Evolutionary conservation across 2,329 filamentous ascomycete genomes (phyloP).

Genomic region (Venturiaceae sp.): DNA sequence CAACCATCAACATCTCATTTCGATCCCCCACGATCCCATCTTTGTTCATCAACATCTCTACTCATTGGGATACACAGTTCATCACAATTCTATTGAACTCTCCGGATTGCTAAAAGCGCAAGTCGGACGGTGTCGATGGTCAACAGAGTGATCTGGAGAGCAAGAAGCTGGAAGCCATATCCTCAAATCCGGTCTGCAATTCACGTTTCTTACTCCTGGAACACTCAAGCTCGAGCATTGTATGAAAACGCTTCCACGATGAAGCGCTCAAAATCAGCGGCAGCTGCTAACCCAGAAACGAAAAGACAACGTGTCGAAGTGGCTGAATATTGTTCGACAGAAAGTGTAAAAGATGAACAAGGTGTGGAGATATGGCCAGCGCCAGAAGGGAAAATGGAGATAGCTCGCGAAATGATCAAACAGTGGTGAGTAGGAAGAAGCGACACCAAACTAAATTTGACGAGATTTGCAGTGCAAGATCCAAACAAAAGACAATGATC

Average conservation of each 20-base stretch:
- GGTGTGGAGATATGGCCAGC: constrained; percentile 54
- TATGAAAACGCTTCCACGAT: not conserved
- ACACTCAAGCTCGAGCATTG: too few species aligned
- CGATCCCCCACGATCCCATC: too few species aligned
- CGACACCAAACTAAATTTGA: constrained; percentile 8
- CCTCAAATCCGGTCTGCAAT: too few species aligned
- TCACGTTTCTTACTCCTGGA: not conserved
- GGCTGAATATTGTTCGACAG: constrained; percentile 36
- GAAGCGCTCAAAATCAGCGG: not conserved
- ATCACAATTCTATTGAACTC: too few species aligned
- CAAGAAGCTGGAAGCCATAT: too few species aligned
- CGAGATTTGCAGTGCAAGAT: constrained; percentile 35
- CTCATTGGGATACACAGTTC: too few species aligned
- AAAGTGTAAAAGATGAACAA: constrained; percentile 29
- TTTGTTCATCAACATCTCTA: too few species aligned
- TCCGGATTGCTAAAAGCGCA: too few species aligned
- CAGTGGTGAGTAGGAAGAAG: constrained; percentile 39
- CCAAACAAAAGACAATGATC: constrained; percentile 45
- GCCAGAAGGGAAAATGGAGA: constrained; percentile 42
- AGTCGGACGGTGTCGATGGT: too few species aligned
- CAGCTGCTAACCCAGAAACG: not conserved
- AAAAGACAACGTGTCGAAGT: constrained; percentile 22
- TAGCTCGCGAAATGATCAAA: constrained; percentile 45
- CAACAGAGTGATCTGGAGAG: too few species aligned
- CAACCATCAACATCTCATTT: too few species aligned